phyloP scores from a whole-genome alignment of 331 rosid species.

The Spiraea crenata region DNA sequence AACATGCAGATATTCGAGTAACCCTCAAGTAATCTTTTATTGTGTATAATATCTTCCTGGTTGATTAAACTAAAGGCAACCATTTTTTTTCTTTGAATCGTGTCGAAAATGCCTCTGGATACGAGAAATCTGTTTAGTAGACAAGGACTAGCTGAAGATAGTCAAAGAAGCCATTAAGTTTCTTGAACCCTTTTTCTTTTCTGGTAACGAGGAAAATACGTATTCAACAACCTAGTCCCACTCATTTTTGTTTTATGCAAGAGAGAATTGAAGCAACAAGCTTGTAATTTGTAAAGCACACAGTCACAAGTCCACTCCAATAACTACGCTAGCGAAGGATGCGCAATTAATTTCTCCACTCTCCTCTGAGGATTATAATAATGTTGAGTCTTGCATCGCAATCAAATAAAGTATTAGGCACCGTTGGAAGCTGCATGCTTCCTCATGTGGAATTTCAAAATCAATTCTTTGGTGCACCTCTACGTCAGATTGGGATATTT shows the following conservation, averaged over 20 bases:
- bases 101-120: slow-evolving; percentile 3
- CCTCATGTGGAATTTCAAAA: background rate
- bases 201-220: no score
- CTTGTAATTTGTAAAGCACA: no score
- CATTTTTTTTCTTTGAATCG: slow-evolving; percentile 9
- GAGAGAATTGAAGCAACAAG: no score
- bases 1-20: slow-evolving; percentile 9
- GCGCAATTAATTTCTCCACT: background rate
- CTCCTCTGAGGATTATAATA: background rate
- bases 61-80: background rate
- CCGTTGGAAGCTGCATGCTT: background rate
- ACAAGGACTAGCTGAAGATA: background rate
- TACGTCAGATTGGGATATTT: background rate
- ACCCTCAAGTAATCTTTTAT: background rate
- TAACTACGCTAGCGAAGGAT: no score
- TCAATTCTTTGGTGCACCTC: background rate
- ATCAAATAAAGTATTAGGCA: slow-evolving; percentile 5
- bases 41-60: no score
- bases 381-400: background rate
- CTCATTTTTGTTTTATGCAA: no score
- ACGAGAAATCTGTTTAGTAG: background rate
- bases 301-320: no score
- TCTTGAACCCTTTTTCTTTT: background rate
- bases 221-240: no score
- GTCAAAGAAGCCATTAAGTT: slow-evolving; percentile 11